Base-by-base conservation (phyloP, 2,329 filamentous ascomycete species). In the Hirsutella rhossiliensis region DNA sequence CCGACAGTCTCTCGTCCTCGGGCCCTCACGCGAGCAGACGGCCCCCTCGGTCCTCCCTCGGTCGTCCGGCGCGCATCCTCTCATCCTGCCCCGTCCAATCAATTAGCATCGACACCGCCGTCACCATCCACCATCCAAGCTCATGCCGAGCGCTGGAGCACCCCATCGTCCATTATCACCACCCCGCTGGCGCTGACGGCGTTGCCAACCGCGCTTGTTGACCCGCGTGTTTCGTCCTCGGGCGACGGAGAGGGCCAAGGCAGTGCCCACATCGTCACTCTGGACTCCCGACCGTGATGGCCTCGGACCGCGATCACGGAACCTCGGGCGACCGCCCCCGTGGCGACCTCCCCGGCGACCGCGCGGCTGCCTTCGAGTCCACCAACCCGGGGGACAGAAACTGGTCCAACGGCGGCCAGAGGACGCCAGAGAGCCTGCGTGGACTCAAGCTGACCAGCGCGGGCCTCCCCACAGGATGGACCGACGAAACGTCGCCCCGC, bases 291-390 rank as follows among this genome's bases (percentile, higher is more conserved):
- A 48, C 50, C 54, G 56, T 51, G 45, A 69, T 72, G 65, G 68
- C 67, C 52, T 67, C 69, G 51, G 68, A 69, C 50, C 68, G 71
- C 57, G 66, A 67, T 52, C 62, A 63, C 54, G 60, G 60, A 52
- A 56, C 61, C 38, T 54, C 53, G 40, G 57, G 43, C 46, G 55
- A 59, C 47, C 50, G 49, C 40, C 23, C 23, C 23, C 23, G 23
- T 9, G 23, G 23, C 23, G 23, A 27, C 23, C 23, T 27, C 23
- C 23, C 23, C 5, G 23, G 43, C 46, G 55, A 59, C 47, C 50
- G 49, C 41, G 48, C 53, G 38, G 23, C 27, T 18, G 54, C 50
- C 44, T 52, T 56, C 42, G 64, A 62, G 23, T 51, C 59, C 43
- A 49, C 51, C 47, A 57, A 59, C 45, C 55, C 55, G 41, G 52